Percentiles rank a stretch among this genome's conserved stretches.
phyloP scores from a whole-genome alignment of 2,329 filamentous ascomycete genomes.

The Cordyceps farinosa region DNA sequence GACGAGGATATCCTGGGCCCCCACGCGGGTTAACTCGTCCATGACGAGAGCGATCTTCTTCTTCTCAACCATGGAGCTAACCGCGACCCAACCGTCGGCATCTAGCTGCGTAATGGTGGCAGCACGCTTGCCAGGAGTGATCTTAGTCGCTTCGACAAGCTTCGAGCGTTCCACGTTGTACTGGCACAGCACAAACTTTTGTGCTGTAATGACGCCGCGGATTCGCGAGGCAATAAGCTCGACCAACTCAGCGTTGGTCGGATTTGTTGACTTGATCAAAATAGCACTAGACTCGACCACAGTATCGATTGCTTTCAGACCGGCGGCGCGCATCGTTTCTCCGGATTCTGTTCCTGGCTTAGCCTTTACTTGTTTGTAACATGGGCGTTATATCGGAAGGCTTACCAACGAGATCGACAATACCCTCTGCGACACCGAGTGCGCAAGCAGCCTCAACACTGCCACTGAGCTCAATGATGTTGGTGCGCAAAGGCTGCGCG shows the following conservation, averaged over 20 bases:
- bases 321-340: slow-evolving; percentile 95
- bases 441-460: slow-evolving; percentile 97
- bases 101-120: slow-evolving; percentile 89
- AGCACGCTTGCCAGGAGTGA: slow-evolving; percentile 91
- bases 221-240: slow-evolving; percentile 84
- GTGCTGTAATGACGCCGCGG: slow-evolving; percentile 88
- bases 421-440: slow-evolving; percentile 90
- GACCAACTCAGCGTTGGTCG: slow-evolving; percentile 75
- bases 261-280: slow-evolving; percentile 83
- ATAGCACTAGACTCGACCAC: slow-evolving; percentile 85
- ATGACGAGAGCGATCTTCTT: slow-evolving; percentile 81
- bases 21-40: slow-evolving; percentile 74
- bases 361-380: not conserved
- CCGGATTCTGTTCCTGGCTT: slow-evolving; percentile 68
- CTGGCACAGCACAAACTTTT: slow-evolving; percentile 90
- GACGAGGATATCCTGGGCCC: slow-evolving; percentile 82
- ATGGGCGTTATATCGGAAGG: slow-evolving; percentile 24
- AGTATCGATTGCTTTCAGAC: slow-evolving; percentile 89
- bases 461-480: slow-evolving; percentile 90
- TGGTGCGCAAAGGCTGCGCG: slow-evolving; percentile 65
- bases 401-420: slow-evolving; percentile 93
- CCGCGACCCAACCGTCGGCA: slow-evolving; percentile 88
- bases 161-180: slow-evolving; percentile 81
- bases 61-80: slow-evolving; percentile 89
- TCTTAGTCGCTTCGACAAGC: slow-evolving; percentile 63